Evolutionary conservation across 176 grass and related monocot genomes (phyloP).

Genomic region (Neostapfia colusana): DNA sequence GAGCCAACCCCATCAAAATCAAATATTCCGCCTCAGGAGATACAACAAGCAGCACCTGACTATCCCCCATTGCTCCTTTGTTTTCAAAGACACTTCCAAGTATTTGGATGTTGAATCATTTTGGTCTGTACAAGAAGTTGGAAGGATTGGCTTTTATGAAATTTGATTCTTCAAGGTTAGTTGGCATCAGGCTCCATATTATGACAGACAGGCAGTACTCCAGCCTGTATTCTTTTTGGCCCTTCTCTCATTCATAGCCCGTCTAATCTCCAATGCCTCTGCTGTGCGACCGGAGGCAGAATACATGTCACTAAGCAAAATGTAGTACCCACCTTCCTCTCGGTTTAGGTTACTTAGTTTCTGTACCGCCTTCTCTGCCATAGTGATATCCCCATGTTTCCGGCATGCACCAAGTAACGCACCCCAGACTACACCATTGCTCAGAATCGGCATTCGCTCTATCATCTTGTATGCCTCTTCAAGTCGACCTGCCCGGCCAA

Average conservation of each 20-base stretch:
- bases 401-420: constrained; percentile 58
- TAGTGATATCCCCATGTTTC: constrained; percentile 46
- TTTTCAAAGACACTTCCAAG: background rate
- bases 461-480: constrained; percentile 53
- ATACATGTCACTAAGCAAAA: constrained; percentile 59
- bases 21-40: background rate
- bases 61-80: constrained; percentile 8
- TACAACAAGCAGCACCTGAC: background rate
- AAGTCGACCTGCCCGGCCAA: constrained; percentile 54
- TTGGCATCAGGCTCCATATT: background rate
- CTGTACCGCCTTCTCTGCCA: constrained; percentile 50
- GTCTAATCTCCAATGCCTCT: constrained; percentile 50
- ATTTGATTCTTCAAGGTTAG: background rate
- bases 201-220: constrained; percentile 24
- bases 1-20: constrained; percentile 11
- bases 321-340: constrained; percentile 54
- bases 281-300: constrained; percentile 27
- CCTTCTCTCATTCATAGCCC: constrained; percentile 36
- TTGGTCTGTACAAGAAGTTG: no score
- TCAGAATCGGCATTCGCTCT: constrained; percentile 47
- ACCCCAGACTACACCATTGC: constrained; percentile 51
- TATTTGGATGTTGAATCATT: background rate
- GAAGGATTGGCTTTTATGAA: background rate
- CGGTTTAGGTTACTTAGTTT: constrained; percentile 53
- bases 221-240: constrained; percentile 51